These are phyloP conservation scores for Maudiozyma serrabonitensis DNA, from an alignment of 805 yeast species.

Conservation along the genomic window DNA sequence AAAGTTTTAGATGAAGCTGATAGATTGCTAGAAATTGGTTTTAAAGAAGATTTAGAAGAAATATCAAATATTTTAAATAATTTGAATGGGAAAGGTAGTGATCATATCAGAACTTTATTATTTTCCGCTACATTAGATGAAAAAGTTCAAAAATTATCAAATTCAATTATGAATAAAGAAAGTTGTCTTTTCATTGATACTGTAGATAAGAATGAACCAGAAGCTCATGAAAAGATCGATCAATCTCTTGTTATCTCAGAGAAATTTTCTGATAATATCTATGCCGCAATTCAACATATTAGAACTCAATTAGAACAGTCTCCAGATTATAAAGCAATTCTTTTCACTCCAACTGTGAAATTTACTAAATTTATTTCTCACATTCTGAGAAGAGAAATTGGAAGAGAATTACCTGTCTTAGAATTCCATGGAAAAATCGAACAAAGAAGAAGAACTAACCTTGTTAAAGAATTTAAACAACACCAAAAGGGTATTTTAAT, in stretches of 20 bases:
- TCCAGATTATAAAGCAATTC: constrained; percentile 59
- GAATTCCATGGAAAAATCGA: constrained; percentile 67
- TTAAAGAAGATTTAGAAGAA: constrained; percentile 51
- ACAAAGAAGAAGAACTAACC: constrained; percentile 56
- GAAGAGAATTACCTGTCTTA: constrained; percentile 23
- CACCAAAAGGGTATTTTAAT: constrained; percentile 48
- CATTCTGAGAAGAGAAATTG: constrained; percentile 30
- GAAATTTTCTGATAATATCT: constrained; percentile 47
- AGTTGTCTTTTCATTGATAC: constrained; percentile 61
- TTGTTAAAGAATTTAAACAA: constrained; percentile 45
- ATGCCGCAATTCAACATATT: constrained; percentile 46
- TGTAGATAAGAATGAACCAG: constrained; percentile 63
- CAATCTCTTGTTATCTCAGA: constrained; percentile 54
- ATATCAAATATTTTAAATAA: constrained; percentile 43
- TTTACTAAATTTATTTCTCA: constrained; percentile 50
- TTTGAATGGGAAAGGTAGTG: constrained; percentile 23
- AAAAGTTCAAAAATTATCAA: constrained; percentile 58
- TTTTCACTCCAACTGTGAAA: constrained; percentile 72
- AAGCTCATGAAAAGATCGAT: constrained; percentile 65
- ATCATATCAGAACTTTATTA: constrained; percentile 52
- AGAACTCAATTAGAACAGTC: constrained; percentile 31
- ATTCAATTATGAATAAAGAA: constrained; percentile 40
- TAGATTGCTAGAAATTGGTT: constrained; percentile 72
- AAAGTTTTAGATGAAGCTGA: constrained; percentile 89
- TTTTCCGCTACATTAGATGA: constrained; percentile 84